phyloP scores from a whole-genome alignment of 495 filamentous ascomycete genomes.

The Hypoxylon lenormandii region DNA sequence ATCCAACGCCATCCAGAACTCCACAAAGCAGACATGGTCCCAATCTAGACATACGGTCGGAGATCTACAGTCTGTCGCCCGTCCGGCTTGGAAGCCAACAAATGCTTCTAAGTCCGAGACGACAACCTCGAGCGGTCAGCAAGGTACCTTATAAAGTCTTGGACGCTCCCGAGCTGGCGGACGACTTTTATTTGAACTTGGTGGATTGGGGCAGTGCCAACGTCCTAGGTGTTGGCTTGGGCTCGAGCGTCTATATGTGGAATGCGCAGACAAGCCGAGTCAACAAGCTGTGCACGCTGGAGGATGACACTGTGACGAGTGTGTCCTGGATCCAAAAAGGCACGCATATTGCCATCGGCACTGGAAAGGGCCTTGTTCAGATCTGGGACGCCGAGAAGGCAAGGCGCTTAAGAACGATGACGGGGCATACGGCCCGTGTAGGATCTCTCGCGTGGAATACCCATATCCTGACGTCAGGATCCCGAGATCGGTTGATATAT shows the following conservation, averaged over 20 bases:
- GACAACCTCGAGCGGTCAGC: constrained; percentile 86
- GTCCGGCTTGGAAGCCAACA: constrained; percentile 89
- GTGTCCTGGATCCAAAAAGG: constrained; percentile 98
- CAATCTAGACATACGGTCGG: constrained; percentile 86
- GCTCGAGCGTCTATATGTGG: constrained; percentile 98
- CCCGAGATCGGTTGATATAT: constrained; percentile 89
- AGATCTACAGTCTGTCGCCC: constrained; percentile 92
- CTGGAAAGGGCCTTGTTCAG: constrained; percentile 90
- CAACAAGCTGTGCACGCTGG: constrained; percentile 90
- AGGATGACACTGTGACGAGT: constrained; percentile 93
- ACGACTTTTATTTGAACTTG: constrained; percentile 97
- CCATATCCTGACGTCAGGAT: constrained; percentile 95
- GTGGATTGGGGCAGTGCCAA: constrained; percentile 99
- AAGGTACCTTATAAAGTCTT: constrained; percentile 98
- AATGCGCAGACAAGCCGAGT: constrained; percentile 87
- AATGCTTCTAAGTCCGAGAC: constrained; percentile 88
- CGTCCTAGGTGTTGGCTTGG: constrained; percentile 89
- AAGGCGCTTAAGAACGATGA: constrained; percentile 91
- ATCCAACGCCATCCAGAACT: constrained; percentile 87
- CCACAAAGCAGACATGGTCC: constrained; percentile 85
- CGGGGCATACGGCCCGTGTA: constrained; percentile 89
- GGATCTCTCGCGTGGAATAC: constrained; percentile 96
- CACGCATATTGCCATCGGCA: constrained; percentile 93
- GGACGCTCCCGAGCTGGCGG: constrained; percentile 93
- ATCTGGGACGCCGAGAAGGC: constrained; percentile 95